A percentile compares a stretch with the other conserved stretches of the same genome.
Evolutionary conservation across 2,329 filamentous ascomycete species (phyloP).

Genomic region (Pseudogymnoascus sp.): DNA sequence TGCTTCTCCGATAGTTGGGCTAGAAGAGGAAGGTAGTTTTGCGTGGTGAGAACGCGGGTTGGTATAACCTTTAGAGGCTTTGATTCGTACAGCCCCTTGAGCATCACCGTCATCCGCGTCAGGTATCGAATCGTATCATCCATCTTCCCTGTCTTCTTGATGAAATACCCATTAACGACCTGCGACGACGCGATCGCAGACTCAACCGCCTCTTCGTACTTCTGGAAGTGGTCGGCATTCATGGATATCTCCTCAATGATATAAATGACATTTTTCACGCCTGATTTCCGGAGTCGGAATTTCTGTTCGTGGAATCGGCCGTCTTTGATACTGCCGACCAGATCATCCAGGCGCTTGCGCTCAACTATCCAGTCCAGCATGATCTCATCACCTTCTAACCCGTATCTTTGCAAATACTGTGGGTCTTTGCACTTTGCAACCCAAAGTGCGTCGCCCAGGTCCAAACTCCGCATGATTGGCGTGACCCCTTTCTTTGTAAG

Average conservation of each 20-base stretch:
- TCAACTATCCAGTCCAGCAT: slow-evolving; percentile 76
- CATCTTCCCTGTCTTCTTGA: slow-evolving; percentile 66
- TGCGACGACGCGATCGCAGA: slow-evolving; percentile 70
- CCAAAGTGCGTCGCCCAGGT: slow-evolving; percentile 72
- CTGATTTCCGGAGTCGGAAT: slow-evolving; percentile 64
- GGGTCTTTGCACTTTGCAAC: slow-evolving; percentile 63
- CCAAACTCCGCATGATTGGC: slow-evolving; percentile 58
- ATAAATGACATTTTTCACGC: slow-evolving; percentile 69
- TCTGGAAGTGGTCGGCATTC: slow-evolving; percentile 42
- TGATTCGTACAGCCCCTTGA: slow-evolving; percentile 56
- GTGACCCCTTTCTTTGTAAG: slow-evolving; percentile 56
- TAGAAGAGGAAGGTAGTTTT: slow-evolving; percentile 58
- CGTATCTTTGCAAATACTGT: slow-evolving; percentile 43
- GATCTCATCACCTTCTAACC: slow-evolving; percentile 58
- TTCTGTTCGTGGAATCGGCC: slow-evolving; percentile 80
- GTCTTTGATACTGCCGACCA: slow-evolving; percentile 74
- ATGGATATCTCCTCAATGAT: slow-evolving; percentile 66
- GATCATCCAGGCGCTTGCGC: slow-evolving; percentile 70
- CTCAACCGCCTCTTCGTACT: slow-evolving; percentile 58
- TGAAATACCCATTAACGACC: slow-evolving; percentile 69
- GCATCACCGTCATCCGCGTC: slow-evolving; percentile 58
- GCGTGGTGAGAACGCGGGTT: slow-evolving; percentile 50
- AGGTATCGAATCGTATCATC: slow-evolving; percentile 74
- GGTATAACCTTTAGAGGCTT: slow-evolving; percentile 56
- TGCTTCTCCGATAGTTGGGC: slow-evolving; percentile 47